Base-by-base conservation (phyloP, 78 protist species). In the Anaeramoeba flamelloides region DNA sequence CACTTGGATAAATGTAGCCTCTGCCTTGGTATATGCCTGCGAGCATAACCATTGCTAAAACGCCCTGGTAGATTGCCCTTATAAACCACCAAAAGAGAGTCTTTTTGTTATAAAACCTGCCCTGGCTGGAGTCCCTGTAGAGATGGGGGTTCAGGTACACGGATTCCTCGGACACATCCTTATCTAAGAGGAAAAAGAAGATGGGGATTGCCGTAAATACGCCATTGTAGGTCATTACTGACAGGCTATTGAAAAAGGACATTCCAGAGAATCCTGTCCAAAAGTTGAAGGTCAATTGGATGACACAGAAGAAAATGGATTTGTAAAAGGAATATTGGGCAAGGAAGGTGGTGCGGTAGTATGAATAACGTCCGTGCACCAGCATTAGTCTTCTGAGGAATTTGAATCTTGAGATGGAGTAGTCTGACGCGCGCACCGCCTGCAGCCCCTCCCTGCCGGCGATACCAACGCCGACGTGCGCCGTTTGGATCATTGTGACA, bases 361-460 rank as follows among this genome's bases (percentile, higher is more conserved):
- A 89, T 2, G 87, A 75, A 75, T 82, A 86, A 33, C 91, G 77
- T 40, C 98, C 98, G 77, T 94, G 96, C 1, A 91, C 80, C 26
- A 93, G 85, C 40, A 94, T n/a, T 2, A 94, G 86, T 1, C 87
- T 78, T 78, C 2, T 39, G 8, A 94, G 85, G 79, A 65, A 84
- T 64, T 82, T 81, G 77, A 93, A 93, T 79, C 69, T 53, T 26
- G 69, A 26, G 17, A 53, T 8, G 17, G 34, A 26, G 17, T 53
- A 53, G 17, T 53, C 69, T 26, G 34, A 26, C 17, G 69, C 8
- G 17, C 69, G 69, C 8, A 17, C 69, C 8, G 69, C 69, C 17
- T 53, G 69, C 8, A 17, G 8, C 8, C 69, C 69, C 17, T 53
- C 69, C 17, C 17, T 53, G 8, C 69, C 69, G 69, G 17, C 8